Evolutionary conservation across 345 rosid species (phyloP).

Genomic region (Eutrema yunnanense): DNA sequence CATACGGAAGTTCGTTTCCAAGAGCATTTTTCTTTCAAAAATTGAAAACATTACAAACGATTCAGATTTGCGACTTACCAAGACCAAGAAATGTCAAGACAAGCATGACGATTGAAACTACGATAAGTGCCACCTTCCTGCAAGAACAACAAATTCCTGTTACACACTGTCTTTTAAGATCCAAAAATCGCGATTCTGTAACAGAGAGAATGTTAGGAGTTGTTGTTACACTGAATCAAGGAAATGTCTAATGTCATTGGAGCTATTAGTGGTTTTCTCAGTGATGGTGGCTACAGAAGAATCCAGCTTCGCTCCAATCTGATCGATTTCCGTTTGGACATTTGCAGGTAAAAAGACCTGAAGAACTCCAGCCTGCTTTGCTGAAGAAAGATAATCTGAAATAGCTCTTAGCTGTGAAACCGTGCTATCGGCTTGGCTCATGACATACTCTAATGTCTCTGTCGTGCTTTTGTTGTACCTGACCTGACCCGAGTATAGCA

Average conservation of each 20-base stretch:
- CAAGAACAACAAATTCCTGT: slow-evolving; percentile 7
- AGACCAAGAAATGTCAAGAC: slow-evolving; percentile 70
- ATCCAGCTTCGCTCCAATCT: slow-evolving; percentile 49
- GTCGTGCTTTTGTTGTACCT: slow-evolving; percentile 63
- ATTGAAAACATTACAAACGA: not conserved
- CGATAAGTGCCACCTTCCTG: slow-evolving; percentile 69
- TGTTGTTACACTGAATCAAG: slow-evolving; percentile 64
- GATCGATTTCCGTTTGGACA: slow-evolving; percentile 88
- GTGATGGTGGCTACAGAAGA: slow-evolving; percentile 54
- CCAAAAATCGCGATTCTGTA: not conserved
- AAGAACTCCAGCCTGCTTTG: slow-evolving; percentile 65
- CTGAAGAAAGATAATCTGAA: slow-evolving; percentile 60
- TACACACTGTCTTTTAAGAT: not conserved
- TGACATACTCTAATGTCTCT: slow-evolving; percentile 65
- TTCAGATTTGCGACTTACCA: slow-evolving; percentile 38
- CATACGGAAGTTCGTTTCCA: not conserved
- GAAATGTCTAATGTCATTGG: slow-evolving; percentile 52
- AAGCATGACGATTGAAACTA: slow-evolving; percentile 72
- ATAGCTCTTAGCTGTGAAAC: slow-evolving; percentile 54
- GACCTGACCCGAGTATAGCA: slow-evolving; percentile 72
- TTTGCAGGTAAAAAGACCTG: slow-evolving; percentile 62
- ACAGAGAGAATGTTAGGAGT: not conserved
- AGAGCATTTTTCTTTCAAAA: not conserved
- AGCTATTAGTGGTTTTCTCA: slow-evolving; percentile 46
- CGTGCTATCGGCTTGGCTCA: slow-evolving; percentile 62